Percentiles rank a stretch among this genome's conserved stretches.
Evolutionary conservation across 352 stramenopile genomes (phyloP).

Genomic region (Phytophthora quininea): DNA sequence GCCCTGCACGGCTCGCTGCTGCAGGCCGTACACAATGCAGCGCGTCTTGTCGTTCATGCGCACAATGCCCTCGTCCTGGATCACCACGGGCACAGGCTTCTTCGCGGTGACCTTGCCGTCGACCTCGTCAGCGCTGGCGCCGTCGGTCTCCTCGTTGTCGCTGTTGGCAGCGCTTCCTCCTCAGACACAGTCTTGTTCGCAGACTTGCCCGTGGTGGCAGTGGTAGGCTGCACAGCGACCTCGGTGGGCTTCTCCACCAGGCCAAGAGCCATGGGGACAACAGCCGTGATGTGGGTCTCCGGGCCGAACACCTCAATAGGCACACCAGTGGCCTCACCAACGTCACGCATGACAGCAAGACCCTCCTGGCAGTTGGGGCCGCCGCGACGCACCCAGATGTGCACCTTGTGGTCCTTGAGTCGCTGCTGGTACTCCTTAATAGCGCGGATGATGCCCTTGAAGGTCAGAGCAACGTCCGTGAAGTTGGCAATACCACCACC

Average conservation of each 20-base stretch:
- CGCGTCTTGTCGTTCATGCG: constrained; percentile 89
- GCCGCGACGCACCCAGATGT: constrained; percentile 96
- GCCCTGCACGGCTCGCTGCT: constrained; percentile 94
- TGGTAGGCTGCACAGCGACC: constrained; percentile 18
- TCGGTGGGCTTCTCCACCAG: constrained; percentile 70
- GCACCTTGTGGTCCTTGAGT: constrained; percentile 88
- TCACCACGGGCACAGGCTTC: constrained; percentile 45
- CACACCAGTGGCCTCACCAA: constrained; percentile 89
- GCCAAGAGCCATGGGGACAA: constrained; percentile 94
- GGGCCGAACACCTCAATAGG: constrained; percentile 96
- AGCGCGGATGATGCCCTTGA: constrained; percentile 97
- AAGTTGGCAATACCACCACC: constrained; percentile 98
- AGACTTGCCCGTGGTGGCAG: constrained; percentile 28
- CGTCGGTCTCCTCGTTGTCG: constrained; percentile 41
- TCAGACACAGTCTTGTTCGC: constrained; percentile 35
- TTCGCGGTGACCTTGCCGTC: constrained; percentile 42
- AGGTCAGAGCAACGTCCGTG: constrained; percentile 97
- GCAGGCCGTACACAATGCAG: constrained; percentile 96
- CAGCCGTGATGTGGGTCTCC: constrained; percentile 95
- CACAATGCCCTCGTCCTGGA: constrained; percentile 87
- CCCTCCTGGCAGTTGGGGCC: constrained; percentile 98
- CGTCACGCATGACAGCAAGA: constrained; percentile 92
- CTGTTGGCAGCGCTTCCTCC: constrained; percentile 35
- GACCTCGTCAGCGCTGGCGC: constrained; percentile 27
- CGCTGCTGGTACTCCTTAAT: constrained; percentile 93